Evolutionary conservation across 495 filamentous ascomycete genomes (phyloP), one percentile per base, ranked within the genome.

Genomic region (Podospora tetraspora): DNA sequence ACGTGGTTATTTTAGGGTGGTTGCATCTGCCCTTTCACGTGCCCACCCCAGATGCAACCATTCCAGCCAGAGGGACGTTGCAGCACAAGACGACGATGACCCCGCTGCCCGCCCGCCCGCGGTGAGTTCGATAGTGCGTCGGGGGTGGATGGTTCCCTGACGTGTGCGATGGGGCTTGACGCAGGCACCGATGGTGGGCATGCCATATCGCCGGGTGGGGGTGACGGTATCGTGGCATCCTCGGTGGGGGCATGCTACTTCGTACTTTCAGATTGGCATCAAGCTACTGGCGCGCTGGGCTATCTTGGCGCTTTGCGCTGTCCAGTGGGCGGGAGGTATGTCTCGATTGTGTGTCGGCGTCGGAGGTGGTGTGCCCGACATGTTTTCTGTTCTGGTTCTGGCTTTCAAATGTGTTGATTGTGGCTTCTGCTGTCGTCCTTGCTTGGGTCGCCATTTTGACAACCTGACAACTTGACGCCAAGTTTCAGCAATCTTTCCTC

Each of bases 11-110:
- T 52, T 52, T 52, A 52, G 43, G 43, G 43, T 52, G 64, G 66
- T 71, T 66, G 68, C 61, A 67, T 63, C 61, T 25, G 6, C 1
- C 2, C 43, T 60, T 64, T 58, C 70, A 72, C 70, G 70, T 72
- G 70, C 68, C 57, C 6, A 58, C n/a, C 19, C 65, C 32, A 57
- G 63, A 69, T 71, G 66, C 64, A 69, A 69, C 66, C 58, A 64
- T 19, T 5, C 3, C 34, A 16, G 34, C 43, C 43, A 52, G 43
- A 19, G 16, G 13, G 34, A 43, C 19, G 43, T 52, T 52, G 43
- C 43, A 34, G 32, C 32, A 34, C 32, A 27, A 27, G 32, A 13
- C 32, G 32, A 34, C 32, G 32, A 34, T 11, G 32, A 34, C 32
- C 32, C 32, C 32, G 10, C 32, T 34, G 32, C 43, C 43, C 43